phyloP scores from a whole-genome alignment of 441 rosid genomes.

The Euphorbia celastroides region DNA sequence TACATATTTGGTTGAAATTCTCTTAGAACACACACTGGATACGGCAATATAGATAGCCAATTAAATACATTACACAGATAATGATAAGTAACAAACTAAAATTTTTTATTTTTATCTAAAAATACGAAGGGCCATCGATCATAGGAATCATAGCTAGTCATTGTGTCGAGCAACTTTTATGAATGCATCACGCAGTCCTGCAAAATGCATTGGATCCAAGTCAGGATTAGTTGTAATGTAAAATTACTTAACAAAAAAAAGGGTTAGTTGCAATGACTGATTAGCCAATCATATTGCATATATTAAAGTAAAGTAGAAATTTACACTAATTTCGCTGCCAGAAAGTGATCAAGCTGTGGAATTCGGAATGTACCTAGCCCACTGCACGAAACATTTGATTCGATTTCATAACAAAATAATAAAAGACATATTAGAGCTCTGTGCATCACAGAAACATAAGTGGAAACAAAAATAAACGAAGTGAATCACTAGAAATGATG shows the following conservation, averaged over 20 bases:
- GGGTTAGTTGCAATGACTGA: too few relatives aligned
- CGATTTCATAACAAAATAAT: not conserved
- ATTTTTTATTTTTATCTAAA: not conserved
- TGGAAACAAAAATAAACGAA: not conserved
- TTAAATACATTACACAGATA: not conserved
- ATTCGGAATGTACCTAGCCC: slow-evolving; percentile 95
- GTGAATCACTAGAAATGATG: too few relatives aligned
- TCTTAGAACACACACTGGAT: not conserved
- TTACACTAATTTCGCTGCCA: slow-evolving; percentile 36
- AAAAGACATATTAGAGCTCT: too few relatives aligned
- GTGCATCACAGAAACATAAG: too few relatives aligned
- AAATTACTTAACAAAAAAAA: too few relatives aligned
- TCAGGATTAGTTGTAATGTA: not conserved
- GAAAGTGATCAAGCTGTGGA: slow-evolving; percentile 56
- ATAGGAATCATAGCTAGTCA: not conserved
- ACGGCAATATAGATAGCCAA: not conserved
- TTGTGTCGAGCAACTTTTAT: not conserved
- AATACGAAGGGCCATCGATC: not conserved
- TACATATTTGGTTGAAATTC: not conserved
- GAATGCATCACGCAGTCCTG: slow-evolving; percentile 32
- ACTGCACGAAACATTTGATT: slow-evolving; percentile 29
- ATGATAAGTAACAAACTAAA: not conserved
- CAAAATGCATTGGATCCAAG: slow-evolving; percentile 30
- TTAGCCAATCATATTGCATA: not conserved
- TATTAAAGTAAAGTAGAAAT: not conserved